Percentiles rank a stretch among this genome's conserved stretches.
These are phyloP conservation scores for Fusarium tricinctum DNA, from an alignment of 2,329 filamentous ascomycete genomes.

Conservation along the genomic window DNA sequence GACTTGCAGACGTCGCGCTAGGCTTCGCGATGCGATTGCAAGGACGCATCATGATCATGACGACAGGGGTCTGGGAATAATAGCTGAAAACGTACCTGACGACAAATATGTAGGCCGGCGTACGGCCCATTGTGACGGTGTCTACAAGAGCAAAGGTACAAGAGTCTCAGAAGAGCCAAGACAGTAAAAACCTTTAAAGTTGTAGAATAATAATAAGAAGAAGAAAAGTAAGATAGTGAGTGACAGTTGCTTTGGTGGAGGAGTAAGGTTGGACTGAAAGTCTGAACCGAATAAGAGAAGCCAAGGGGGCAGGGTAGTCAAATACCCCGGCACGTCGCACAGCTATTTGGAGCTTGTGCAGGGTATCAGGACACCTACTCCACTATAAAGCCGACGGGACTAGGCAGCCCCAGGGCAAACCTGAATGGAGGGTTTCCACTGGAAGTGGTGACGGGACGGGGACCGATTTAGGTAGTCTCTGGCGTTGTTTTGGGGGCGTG, in stretches of 20 bases:
- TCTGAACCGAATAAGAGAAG: slow-evolving; percentile 34
- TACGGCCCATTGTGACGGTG: slow-evolving; percentile 56
- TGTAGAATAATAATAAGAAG: slow-evolving; percentile 5
- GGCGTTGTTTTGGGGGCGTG: slow-evolving; percentile 14
- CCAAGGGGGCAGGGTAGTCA: slow-evolving; percentile 43
- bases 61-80: slow-evolving; percentile 41
- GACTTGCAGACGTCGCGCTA: slow-evolving; percentile 28
- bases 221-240: slow-evolving; percentile 13
- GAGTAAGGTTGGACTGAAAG: slow-evolving; percentile 30
- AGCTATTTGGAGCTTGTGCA: slow-evolving; percentile 37
- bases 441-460: neutral
- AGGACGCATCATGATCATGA: slow-evolving; percentile 45
- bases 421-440: slow-evolving; percentile 20
- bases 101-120: slow-evolving; percentile 61
- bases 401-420: too few relatives aligned
- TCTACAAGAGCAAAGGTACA: slow-evolving; percentile 14
- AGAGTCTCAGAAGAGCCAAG: slow-evolving; percentile 4
- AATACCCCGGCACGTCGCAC: slow-evolving; percentile 40
- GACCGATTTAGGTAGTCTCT: slow-evolving; percentile 9
- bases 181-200: slow-evolving; percentile 10
- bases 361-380: slow-evolving; percentile 18
- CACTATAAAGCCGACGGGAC: slow-evolving; percentile 34
- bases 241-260: slow-evolving; percentile 26
- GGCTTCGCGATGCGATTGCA: slow-evolving; percentile 37
- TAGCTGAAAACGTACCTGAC: slow-evolving; percentile 55